A percentile compares a stretch with the other conserved stretches of the same genome.
These are phyloP conservation scores for Pichia californica DNA, from an alignment of 805 yeast species.

Conservation along the genomic window DNA sequence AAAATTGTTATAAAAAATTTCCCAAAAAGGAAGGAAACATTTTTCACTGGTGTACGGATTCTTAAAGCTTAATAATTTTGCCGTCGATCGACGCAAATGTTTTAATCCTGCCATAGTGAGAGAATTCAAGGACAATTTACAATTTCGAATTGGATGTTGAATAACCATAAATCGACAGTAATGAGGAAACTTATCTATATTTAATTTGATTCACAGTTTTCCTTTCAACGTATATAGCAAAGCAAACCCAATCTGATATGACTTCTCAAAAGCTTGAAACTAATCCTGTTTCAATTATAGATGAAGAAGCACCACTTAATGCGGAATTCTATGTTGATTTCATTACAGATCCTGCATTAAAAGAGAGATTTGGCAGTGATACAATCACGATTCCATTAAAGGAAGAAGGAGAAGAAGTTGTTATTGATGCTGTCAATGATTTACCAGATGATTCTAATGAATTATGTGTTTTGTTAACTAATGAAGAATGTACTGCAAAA, in stretches of 20 bases:
- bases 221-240: too few relatives aligned
- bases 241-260: background rate
- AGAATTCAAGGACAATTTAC: too few relatives aligned
- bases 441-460: slow-evolving; percentile 88
- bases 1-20: too few relatives aligned
- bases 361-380: slow-evolving; percentile 20
- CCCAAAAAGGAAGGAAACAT: too few relatives aligned
- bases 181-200: too few relatives aligned
- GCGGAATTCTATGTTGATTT: slow-evolving; percentile 22
- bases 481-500: slow-evolving; percentile 67
- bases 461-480: slow-evolving; percentile 66
- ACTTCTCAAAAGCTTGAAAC: slow-evolving; percentile 1
- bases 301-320: slow-evolving; percentile 19
- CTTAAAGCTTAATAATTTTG: too few relatives aligned
- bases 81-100: too few relatives aligned
- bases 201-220: too few relatives aligned
- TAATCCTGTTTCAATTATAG: background rate
- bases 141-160: too few relatives aligned
- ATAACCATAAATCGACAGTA: too few relatives aligned
- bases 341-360: slow-evolving; percentile 15
- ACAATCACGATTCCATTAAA: slow-evolving; percentile 56
- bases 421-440: slow-evolving; percentile 73
- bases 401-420: slow-evolving; percentile 77
- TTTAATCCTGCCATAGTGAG: too few relatives aligned
- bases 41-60: too few relatives aligned